phyloP scores from a whole-genome alignment of 2,329 filamentous ascomycete genomes.

The Botrytis paeoniae region DNA sequence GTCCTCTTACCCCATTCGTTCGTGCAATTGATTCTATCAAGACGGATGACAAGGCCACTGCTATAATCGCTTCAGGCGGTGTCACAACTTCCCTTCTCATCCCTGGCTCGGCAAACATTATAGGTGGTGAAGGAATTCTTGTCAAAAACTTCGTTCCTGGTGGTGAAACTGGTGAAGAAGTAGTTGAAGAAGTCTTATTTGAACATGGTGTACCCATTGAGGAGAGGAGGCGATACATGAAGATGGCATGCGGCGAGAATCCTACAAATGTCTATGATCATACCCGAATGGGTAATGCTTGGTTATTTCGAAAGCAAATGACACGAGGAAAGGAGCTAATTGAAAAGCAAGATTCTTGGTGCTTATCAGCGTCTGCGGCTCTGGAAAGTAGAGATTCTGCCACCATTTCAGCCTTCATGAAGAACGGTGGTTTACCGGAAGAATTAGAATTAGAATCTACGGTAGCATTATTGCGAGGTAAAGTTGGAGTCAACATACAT shows the following conservation, averaged over 20 bases:
- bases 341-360: conserved; percentile 41
- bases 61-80: conserved; percentile 44
- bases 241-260: conserved; percentile 49
- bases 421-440: conserved; percentile 34
- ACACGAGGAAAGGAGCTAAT: conserved; percentile 40
- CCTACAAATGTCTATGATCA: conserved; percentile 41
- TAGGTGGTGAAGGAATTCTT: conserved; percentile 45
- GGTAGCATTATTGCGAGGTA: conserved; percentile 42
- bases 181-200: conserved; percentile 44
- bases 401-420: conserved; percentile 28
- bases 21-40: conserved; percentile 44
- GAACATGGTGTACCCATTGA: conserved; percentile 40
- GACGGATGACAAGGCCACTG: conserved; percentile 41
- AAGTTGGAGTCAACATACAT: conserved; percentile 45
- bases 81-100: conserved; percentile 47
- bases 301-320: conserved; percentile 42
- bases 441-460: conserved; percentile 43
- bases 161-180: conserved; percentile 40
- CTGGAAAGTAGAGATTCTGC: conserved; percentile 26
- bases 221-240: conserved; percentile 42
- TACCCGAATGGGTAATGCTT: conserved; percentile 43
- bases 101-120: conserved; percentile 45
- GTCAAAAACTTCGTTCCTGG: conserved; percentile 43
- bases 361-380: conserved; percentile 31
- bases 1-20: conserved; percentile 42